Evolutionary conservation across 441 rosid species (phyloP).

Genomic region (Gossypium schwendimanii): DNA sequence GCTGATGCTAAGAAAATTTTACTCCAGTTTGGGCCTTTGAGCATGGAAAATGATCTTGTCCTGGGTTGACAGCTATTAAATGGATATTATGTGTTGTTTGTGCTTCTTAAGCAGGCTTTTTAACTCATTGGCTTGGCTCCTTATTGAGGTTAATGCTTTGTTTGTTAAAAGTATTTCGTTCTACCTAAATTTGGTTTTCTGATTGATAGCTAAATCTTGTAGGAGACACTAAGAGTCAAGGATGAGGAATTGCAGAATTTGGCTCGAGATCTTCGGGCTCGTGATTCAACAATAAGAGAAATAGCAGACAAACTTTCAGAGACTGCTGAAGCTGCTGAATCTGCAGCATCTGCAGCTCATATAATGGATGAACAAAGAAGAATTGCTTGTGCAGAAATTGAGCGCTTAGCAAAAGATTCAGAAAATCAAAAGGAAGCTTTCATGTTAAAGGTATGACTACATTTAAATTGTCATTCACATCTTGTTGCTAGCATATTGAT

Average conservation of each 20-base stretch:
- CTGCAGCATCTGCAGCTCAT: slow-evolving; percentile 89
- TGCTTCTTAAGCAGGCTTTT: not conserved
- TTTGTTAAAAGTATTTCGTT: not conserved
- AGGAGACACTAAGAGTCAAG: slow-evolving; percentile 93
- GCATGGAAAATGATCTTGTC: not conserved
- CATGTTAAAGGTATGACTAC: slow-evolving; percentile 43
- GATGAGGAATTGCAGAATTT: slow-evolving; percentile 91
- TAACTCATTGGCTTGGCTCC: not conserved
- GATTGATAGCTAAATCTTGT: slow-evolving; percentile 17
- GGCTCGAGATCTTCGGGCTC: slow-evolving; percentile 84
- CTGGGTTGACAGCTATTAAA: not conserved
- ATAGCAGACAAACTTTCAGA: slow-evolving; percentile 91
- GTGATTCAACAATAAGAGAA: slow-evolving; percentile 80
- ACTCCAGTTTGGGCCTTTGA: not conserved
- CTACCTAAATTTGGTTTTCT: slow-evolving; percentile 6
- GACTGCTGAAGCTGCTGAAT: slow-evolving; percentile 98
- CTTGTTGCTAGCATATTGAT: not conserved
- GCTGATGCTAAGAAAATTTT: not conserved
- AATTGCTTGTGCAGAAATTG: slow-evolving; percentile 64
- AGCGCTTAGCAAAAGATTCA: slow-evolving; percentile 49
- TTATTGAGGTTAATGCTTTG: not conserved
- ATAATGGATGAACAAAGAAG: slow-evolving; percentile 88
- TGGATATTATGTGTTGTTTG: not conserved
- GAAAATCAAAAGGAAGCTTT: slow-evolving; percentile 50
- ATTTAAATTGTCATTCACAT: not conserved